Evolutionary conservation across 2,329 filamentous ascomycete genomes (phyloP), one percentile per base, ranked within the genome.

Genomic region (Colletotrichum sublineola): DNA sequence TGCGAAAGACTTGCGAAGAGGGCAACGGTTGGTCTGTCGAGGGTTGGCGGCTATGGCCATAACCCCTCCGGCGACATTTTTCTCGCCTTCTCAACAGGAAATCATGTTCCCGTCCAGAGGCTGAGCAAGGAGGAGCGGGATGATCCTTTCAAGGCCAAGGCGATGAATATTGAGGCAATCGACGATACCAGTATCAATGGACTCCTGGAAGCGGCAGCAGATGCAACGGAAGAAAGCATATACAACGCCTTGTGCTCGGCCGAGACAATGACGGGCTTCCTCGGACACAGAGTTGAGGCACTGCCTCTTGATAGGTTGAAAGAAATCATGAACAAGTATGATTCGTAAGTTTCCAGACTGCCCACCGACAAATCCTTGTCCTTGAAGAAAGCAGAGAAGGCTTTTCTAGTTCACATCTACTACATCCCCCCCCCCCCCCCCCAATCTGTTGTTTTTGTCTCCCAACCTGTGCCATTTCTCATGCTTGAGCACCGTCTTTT

Each of bases 41-140:
- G 87, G 68, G 89, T 91, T 0, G 90, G 90, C 2, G 89, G 90
- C 2, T 88, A 88, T 71, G 90, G 89, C 0, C 84, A 85, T 55
- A 92, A 92, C 74, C 85, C 84, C 14, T 92, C 89, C 0, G 91
- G 91, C 0, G 91, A 93, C 73, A 88, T 93, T 71, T 92, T 92
- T 77, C 82, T 93, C 2, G 90, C 91, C 5, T 89, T 93, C 71
- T 92, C 89, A 9, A 93, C 90, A 0, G 90, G 84, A 7, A 89
- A 87, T 71, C 81, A 83, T 55, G 80, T 90, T 1, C 80, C 82
- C 2, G 82, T 86, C 48, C 84, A 86, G 75, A 81, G 79, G 5
- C 75, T 81, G n/a, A 77, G 73, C 3, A 77, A 73, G 74, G 75
- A 73, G 31, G 66, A 74, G 40, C 36, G 53, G 29, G 79, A 81